Percentiles rank a stretch among this genome's conserved stretches.
phyloP scores from a whole-genome alignment of 2,329 filamentous ascomycete species.

The Diaporthe ampelina region DNA sequence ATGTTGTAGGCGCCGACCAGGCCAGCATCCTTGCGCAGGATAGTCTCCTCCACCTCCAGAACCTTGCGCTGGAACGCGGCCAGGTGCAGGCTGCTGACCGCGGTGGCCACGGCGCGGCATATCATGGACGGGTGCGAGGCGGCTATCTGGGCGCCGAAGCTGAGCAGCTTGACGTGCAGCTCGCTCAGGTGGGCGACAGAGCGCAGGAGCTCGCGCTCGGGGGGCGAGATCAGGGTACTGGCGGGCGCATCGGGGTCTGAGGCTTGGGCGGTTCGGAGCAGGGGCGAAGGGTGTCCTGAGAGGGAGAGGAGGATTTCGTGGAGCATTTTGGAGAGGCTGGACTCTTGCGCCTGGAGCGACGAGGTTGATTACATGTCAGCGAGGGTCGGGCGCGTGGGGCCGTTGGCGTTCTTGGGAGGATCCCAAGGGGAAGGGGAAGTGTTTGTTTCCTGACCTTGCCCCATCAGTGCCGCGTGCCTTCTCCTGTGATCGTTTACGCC shows the following conservation, averaged over 20 bases:
- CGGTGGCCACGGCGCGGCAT: slow-evolving; percentile 87
- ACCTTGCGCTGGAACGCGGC: slow-evolving; percentile 86
- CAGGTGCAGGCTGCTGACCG: slow-evolving; percentile 81
- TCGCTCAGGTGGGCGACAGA: slow-evolving; percentile 83
- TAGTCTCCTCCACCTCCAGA: slow-evolving; percentile 83
- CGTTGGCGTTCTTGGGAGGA: neutral
- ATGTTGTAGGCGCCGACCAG: slow-evolving; percentile 94
- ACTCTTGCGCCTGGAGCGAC: slow-evolving; percentile 14
- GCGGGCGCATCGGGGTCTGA: slow-evolving; percentile 57
- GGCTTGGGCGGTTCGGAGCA: slow-evolving; percentile 74
- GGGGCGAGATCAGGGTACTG: slow-evolving; percentile 73
- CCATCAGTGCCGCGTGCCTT: slow-evolving; percentile 31
- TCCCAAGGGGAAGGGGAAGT: neutral
- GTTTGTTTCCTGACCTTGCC: slow-evolving; percentile 36
- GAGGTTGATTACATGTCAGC: slow-evolving; percentile 32
- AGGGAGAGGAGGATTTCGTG: slow-evolving; percentile 98
- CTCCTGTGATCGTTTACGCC: slow-evolving; percentile 17
- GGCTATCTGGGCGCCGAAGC: slow-evolving; percentile 76
- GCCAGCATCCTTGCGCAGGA: slow-evolving; percentile 81
- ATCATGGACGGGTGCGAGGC: slow-evolving; percentile 83
- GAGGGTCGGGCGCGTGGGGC: neutral
- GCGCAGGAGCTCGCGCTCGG: slow-evolving; percentile 85
- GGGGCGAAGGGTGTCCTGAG: slow-evolving; percentile 91
- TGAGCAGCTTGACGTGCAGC: slow-evolving; percentile 80
- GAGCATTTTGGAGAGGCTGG: slow-evolving; percentile 74